Evolutionary conservation across 805 yeast genomes (phyloP).

Genomic region (Kodamaea hsintzibuensis): DNA sequence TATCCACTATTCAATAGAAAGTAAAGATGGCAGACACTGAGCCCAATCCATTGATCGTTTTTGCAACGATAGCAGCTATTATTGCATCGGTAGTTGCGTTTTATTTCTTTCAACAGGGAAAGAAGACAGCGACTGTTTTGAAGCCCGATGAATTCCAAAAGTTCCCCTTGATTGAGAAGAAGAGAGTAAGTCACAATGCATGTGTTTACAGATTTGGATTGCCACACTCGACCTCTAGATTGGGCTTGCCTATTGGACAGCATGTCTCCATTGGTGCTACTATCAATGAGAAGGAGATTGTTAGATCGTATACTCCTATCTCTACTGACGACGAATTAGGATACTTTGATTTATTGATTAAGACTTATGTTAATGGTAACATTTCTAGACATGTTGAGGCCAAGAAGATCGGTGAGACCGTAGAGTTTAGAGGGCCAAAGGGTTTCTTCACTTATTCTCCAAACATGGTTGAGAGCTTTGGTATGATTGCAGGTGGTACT

Average conservation of each 20-base stretch:
- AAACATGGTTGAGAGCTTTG: conserved; percentile 69
- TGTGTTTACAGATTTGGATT: conserved; percentile 82
- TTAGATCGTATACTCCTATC: conserved; percentile 89
- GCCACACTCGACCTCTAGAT: conserved; percentile 68
- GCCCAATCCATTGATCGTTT: conserved; percentile 41
- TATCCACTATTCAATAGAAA: neutral
- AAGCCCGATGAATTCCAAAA: conserved; percentile 67
- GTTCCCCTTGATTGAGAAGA: conserved; percentile 79
- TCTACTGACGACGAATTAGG: conserved; percentile 80
- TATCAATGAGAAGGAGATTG: conserved; percentile 76
- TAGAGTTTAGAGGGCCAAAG: conserved; percentile 86
- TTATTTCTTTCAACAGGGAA: conserved; percentile 35
- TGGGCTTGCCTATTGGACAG: conserved; percentile 94
- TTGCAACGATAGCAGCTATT: conserved; percentile 41
- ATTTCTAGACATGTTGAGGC: conserved; percentile 73
- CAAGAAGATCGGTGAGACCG: conserved; percentile 74
- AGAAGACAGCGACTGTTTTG: conserved; percentile 52
- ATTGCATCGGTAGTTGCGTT: conserved; percentile 34
- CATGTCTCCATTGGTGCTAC: conserved; percentile 79
- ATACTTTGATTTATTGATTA: conserved; percentile 79
- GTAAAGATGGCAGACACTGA: conserved; percentile 24
- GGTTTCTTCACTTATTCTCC: conserved; percentile 84
- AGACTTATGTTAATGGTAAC: conserved; percentile 83
- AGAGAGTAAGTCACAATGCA: conserved; percentile 74
- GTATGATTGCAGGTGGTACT: conserved; percentile 96